Percentiles rank a stretch among this genome's conserved stretches.
Conservation (phyloP, 2,329 filamentous ascomycete species). For the Diaporthe velutina region DNA sequence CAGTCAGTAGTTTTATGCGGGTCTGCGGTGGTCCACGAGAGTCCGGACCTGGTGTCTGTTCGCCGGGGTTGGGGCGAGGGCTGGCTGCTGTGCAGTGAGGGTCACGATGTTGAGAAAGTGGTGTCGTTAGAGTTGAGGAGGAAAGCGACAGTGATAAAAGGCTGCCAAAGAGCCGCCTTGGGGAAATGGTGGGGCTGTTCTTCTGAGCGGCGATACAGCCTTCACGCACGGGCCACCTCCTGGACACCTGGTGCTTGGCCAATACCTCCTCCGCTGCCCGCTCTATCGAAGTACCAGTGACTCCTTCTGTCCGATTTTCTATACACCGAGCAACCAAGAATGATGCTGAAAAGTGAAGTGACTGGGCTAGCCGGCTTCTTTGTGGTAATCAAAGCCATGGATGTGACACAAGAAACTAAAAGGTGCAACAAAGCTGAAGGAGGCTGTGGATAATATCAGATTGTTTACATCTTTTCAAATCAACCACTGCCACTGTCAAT, state of each 20-base stretch:
- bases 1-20: not conserved
- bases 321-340: not conserved
- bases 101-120: constrained; percentile 17
- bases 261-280: not conserved
- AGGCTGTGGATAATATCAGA: not conserved
- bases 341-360: not conserved
- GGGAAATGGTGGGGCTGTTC: constrained; percentile 38
- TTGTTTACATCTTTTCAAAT: not conserved
- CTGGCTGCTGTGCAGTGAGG: not conserved
- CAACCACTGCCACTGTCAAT: not conserved
- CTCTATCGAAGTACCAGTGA: not conserved
- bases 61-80: not conserved
- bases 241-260: constrained; percentile 1
- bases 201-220: constrained; percentile 26
- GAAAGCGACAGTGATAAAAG: constrained; percentile 19
- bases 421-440: not conserved
- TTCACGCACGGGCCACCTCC: constrained; percentile 24
- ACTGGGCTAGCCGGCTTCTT: not conserved
- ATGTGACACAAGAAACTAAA: not conserved
- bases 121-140: constrained; percentile 21
- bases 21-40: not conserved
- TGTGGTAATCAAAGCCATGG: not conserved
- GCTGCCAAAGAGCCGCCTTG: constrained; percentile 30
- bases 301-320: not conserved
- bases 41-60: not conserved